A percentile compares a stretch with the other conserved stretches of the same genome.
phyloP scores from a whole-genome alignment of 495 filamentous ascomycete genomes.

The Penicillium malachiteum region DNA sequence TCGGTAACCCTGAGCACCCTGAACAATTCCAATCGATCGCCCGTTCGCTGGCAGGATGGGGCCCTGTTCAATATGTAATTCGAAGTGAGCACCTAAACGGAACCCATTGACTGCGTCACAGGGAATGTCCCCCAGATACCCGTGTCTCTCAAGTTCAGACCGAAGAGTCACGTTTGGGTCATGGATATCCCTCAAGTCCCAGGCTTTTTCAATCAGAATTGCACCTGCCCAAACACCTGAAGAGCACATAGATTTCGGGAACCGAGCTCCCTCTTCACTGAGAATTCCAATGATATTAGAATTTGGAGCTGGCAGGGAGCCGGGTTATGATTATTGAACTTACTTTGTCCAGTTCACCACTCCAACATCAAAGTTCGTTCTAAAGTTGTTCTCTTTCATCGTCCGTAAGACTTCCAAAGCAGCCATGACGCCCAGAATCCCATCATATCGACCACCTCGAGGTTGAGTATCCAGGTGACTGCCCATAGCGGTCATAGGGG shows the following conservation, averaged over 20 bases:
- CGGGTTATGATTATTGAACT: neutral
- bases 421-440: conserved; percentile 67
- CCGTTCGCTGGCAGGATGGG: conserved; percentile 59
- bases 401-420: conserved; percentile 67
- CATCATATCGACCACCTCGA: conserved; percentile 68
- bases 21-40: conserved; percentile 63
- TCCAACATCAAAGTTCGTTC: conserved; percentile 64
- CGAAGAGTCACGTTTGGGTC: conserved; percentile 51
- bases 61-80: conserved; percentile 79
- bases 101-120: conserved; percentile 31
- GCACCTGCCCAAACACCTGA: conserved; percentile 72
- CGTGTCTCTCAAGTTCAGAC: conserved; percentile 63
- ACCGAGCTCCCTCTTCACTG: conserved; percentile 73
- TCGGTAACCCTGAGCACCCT: conserved; percentile 59
- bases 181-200: conserved; percentile 53
- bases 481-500: conserved; percentile 45
- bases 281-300: conserved; percentile 11
- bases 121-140: conserved; percentile 57
- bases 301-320: neutral
- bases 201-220: conserved; percentile 59
- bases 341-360: conserved; percentile 76
- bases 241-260: conserved; percentile 71
- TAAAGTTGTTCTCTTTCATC: conserved; percentile 60
- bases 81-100: conserved; percentile 70
- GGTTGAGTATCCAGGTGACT: conserved; percentile 62